A percentile compares a stretch with the other conserved stretches of the same genome.
These are phyloP conservation scores for Epichloe aotearoae DNA, from an alignment of 2,329 filamentous ascomycete species.

Conservation along the genomic window DNA sequence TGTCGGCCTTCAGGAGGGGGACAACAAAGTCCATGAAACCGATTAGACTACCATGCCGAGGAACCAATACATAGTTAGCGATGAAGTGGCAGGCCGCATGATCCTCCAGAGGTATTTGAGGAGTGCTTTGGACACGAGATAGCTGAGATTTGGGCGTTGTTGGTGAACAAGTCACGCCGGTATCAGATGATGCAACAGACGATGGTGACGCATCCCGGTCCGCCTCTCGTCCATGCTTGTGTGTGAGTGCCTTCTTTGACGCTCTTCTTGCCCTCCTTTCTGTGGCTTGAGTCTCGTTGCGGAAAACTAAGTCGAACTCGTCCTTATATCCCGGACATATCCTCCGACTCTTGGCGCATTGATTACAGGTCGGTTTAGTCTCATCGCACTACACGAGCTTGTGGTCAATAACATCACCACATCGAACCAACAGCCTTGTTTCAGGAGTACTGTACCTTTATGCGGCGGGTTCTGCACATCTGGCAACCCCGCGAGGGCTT, in stretches of 20 bases:
- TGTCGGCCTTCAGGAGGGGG: conserved; percentile 36
- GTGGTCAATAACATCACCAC: not conserved
- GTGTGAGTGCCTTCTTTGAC: conserved; percentile 31
- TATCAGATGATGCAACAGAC: conserved; percentile 7
- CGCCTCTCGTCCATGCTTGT: conserved; percentile 20
- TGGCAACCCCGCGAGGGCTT: conserved; percentile 58
- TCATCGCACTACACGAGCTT: conserved; percentile 44
- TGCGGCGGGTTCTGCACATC: conserved; percentile 59
- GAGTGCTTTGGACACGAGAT: conserved; percentile 12
- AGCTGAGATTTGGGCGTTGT: conserved; percentile 11
- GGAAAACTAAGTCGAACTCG: conserved; percentile 59
- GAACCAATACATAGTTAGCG: conserved; percentile 45
- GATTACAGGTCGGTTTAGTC: conserved; percentile 50
- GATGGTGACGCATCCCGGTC: conserved; percentile 8
- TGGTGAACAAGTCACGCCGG: conserved; percentile 4
- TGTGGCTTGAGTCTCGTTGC: conserved; percentile 58
- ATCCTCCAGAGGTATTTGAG: conserved; percentile 37
- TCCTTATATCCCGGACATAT: conserved; percentile 56
- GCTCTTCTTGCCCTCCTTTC: conserved; percentile 47
- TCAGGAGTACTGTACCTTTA: conserved; percentile 41
- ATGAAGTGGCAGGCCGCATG: conserved; percentile 47
- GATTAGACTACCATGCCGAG: conserved; percentile 33
- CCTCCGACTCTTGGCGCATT: conserved; percentile 50
- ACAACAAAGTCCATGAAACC: conserved; percentile 48
- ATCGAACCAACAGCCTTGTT: not conserved